Conservation (phyloP, 1,139 yeast genomes). For the Groenewaldozyma auringiensis region DNA sequence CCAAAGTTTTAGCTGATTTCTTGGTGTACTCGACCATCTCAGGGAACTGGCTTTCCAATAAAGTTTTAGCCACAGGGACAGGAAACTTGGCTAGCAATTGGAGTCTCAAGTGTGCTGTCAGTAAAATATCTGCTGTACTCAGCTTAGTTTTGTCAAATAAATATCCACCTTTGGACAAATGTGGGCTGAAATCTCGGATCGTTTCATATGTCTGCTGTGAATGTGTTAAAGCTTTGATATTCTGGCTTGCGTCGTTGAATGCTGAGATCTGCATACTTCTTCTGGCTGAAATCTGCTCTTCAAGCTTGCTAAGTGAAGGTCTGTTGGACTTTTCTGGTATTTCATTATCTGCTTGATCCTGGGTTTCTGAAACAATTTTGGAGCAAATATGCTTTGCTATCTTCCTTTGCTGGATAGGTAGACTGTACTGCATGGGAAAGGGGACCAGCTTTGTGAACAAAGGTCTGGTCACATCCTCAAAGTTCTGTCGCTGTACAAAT, state of each 20-base stretch:
- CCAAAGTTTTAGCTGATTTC: not conserved
- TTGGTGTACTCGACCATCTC: constrained; percentile 10
- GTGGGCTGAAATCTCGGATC: constrained; percentile 15
- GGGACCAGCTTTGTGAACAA: constrained; percentile 53
- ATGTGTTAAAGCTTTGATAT: constrained; percentile 44
- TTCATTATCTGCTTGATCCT: not conserved
- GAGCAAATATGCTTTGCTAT: constrained; percentile 43
- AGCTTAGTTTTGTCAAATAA: constrained; percentile 12
- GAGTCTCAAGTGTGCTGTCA: constrained; percentile 22
- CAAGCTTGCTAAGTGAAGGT: constrained; percentile 20
- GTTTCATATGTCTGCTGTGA: constrained; percentile 33
- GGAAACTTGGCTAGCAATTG: constrained; percentile 20
- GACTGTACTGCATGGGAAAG: constrained; percentile 81
- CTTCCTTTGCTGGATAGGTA: constrained; percentile 50
- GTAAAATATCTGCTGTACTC: constrained; percentile 22
- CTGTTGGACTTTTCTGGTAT: constrained; percentile 3
- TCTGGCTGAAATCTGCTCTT: constrained; percentile 37
- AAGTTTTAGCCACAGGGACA: constrained; percentile 15
- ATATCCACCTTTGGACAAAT: constrained; percentile 4
- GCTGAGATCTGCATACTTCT: constrained; percentile 38
- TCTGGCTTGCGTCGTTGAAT: constrained; percentile 44
- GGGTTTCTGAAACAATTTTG: not conserved
- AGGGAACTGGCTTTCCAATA: constrained; percentile 20
- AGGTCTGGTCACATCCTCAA: constrained; percentile 57
- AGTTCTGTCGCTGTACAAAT: constrained; percentile 54